A percentile compares a stretch with the other conserved stretches of the same genome.
phyloP scores from a whole-genome alignment of 345 rosid species.

The Camelina laxa region DNA sequence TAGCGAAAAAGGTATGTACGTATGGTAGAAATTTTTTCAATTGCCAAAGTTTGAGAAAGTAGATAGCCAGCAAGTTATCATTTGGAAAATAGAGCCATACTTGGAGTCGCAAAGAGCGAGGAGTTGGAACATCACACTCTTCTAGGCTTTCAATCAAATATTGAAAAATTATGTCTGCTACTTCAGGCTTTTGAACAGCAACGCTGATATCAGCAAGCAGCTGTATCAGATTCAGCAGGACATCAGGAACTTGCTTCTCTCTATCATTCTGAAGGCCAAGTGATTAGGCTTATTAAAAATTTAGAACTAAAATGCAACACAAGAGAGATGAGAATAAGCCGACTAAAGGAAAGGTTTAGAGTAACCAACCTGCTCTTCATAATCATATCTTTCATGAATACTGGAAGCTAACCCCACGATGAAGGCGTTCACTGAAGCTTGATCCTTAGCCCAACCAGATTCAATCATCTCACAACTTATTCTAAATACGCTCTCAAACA shows the following conservation, averaged over 20 bases:
- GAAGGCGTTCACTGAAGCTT: conserved; percentile 80
- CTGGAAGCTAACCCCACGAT: conserved; percentile 73
- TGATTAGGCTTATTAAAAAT: conserved; percentile 5
- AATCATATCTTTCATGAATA: conserved; percentile 69
- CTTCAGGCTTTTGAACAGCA: conserved; percentile 74
- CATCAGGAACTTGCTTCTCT: conserved; percentile 70
- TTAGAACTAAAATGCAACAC: background rate
- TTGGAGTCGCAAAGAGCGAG: conserved; percentile 66
- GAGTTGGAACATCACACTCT: conserved; percentile 79
- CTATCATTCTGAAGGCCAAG: conserved; percentile 61
- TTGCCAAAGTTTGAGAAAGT: conserved; percentile 21
- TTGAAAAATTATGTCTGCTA: conserved; percentile 81
- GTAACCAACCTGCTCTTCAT: conserved; percentile 67
- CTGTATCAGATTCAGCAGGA: conserved; percentile 72
- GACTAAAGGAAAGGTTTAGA: background rate
- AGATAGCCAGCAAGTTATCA: conserved; percentile 1
- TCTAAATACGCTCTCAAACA: conserved; percentile 69
- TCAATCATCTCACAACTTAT: conserved; percentile 71
- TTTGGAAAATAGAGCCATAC: conserved; percentile 48
- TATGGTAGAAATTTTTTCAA: background rate
- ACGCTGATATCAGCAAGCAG: conserved; percentile 82
- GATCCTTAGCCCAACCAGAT: conserved; percentile 80
- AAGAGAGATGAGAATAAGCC: background rate
- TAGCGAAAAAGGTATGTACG: conserved; percentile 16
- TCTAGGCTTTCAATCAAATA: conserved; percentile 82